phyloP scores from a whole-genome alignment of 2,329 filamentous ascomycete species.

The Leptosphaerulina australis region DNA sequence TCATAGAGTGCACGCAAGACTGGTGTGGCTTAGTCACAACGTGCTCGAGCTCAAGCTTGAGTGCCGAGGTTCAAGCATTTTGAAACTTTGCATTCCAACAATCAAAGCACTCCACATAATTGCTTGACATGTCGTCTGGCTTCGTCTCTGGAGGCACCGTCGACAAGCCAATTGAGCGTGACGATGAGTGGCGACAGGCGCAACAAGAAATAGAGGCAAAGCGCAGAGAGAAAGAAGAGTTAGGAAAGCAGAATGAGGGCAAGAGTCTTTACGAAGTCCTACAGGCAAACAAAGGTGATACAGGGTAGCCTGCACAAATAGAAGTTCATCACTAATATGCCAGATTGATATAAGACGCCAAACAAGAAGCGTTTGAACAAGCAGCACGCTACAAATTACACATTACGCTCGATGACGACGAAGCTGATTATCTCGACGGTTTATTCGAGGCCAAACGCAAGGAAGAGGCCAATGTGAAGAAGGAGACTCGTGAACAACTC shows the following conservation, averaged over 20 bases:
- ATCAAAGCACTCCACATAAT: neutral
- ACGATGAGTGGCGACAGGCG: constrained; percentile 68
- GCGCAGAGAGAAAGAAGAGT: constrained; percentile 60
- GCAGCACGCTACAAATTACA: constrained; percentile 73
- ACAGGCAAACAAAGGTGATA: constrained; percentile 78
- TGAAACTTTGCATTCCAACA: neutral
- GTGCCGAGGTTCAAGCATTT: constrained; percentile 3
- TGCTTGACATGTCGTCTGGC: constrained; percentile 51
- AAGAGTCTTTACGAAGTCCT: constrained; percentile 75
- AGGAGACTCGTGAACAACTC: constrained; percentile 64
- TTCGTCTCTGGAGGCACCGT: constrained; percentile 60
- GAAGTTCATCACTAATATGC: constrained; percentile 35
- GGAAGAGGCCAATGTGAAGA: constrained; percentile 62
- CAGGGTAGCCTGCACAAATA: neutral
- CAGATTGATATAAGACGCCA: constrained; percentile 64
- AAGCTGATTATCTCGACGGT: constrained; percentile 73
- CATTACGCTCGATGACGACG: constrained; percentile 79
- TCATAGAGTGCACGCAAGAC: neutral
- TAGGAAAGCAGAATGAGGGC: constrained; percentile 58
- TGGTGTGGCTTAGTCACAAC: constrained; percentile 13
- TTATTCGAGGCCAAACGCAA: constrained; percentile 63
- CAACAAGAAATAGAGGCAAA: constrained; percentile 69
- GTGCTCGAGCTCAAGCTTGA: neutral
- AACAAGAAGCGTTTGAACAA: constrained; percentile 89
- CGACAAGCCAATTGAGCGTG: constrained; percentile 51